Evolutionary conservation across 805 yeast species (phyloP).

Genomic region (Torulaspora quercuum): DNA sequence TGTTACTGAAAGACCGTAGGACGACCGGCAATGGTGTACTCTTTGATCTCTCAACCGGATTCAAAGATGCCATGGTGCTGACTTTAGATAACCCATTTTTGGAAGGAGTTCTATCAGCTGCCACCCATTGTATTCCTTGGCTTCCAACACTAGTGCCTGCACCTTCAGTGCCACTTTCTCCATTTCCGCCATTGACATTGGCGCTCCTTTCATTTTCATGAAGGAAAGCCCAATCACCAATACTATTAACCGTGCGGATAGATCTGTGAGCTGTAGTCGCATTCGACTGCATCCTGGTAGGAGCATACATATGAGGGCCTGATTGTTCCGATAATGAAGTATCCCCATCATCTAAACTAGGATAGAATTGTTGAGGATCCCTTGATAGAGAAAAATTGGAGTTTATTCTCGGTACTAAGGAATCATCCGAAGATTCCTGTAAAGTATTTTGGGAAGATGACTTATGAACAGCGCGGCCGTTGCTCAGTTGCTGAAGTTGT

Average conservation of each 20-base stretch:
- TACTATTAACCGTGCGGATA: slow-evolving; percentile 30
- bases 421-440: neutral
- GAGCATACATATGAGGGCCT: slow-evolving; percentile 23
- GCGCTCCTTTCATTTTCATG: slow-evolving; percentile 3
- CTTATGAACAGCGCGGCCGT: neutral
- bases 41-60: slow-evolving; percentile 31
- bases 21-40: slow-evolving; percentile 29
- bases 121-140: slow-evolving; percentile 4
- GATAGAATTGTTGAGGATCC: slow-evolving; percentile 18
- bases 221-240: slow-evolving; percentile 30
- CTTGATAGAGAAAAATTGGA: slow-evolving; percentile 11
- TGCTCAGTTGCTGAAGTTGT: neutral
- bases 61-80: slow-evolving; percentile 20
- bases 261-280: slow-evolving; percentile 33
- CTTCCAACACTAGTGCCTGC: slow-evolving; percentile 3
- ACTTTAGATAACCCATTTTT: slow-evolving; percentile 19
- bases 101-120: slow-evolving; percentile 8
- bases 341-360: slow-evolving; percentile 31
- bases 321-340: slow-evolving; percentile 15
- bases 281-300: slow-evolving; percentile 27
- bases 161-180: neutral
- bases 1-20: slow-evolving; percentile 19
- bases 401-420: slow-evolving; percentile 3
- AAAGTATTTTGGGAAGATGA: slow-evolving; percentile 5
- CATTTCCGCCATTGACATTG: slow-evolving; percentile 2